Evolutionary conservation across 108 stramenopile species (phyloP).

Genomic region (Pseudonitzschia pungens): DNA sequence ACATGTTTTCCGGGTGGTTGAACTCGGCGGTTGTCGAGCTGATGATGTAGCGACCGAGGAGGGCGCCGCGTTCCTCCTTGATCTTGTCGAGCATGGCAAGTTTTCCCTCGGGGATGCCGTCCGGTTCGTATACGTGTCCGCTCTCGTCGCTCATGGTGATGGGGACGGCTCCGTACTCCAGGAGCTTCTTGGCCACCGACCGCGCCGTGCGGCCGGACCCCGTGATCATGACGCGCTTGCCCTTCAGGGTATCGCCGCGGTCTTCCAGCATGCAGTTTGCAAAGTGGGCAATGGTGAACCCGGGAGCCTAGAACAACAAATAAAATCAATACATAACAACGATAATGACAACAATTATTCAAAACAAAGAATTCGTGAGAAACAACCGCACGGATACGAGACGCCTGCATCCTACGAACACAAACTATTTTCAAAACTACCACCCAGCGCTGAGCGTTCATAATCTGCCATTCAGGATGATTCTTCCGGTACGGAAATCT

Average conservation of each 20-base stretch:
- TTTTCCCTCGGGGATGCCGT: slow-evolving; percentile 89
- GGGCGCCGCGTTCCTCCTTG: slow-evolving; percentile 93
- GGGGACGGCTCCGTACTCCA: slow-evolving; percentile 94
- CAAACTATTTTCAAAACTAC: too few species aligned
- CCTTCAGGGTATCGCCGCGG: slow-evolving; percentile 85
- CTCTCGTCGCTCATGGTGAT: slow-evolving; percentile 91
- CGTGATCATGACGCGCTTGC: slow-evolving; percentile 91
- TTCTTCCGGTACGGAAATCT: too few species aligned
- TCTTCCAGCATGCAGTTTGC: slow-evolving; percentile 88
- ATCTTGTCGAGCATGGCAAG: slow-evolving; percentile 89
- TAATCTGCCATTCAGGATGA: too few species aligned
- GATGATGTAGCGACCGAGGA: slow-evolving; percentile 88
- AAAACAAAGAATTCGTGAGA: neutral
- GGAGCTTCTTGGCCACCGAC: slow-evolving; percentile 84
- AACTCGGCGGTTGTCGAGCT: slow-evolving; percentile 85
- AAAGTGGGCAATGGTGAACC: slow-evolving; percentile 91
- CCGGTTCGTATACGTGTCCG: slow-evolving; percentile 95
- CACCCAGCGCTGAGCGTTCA: too few species aligned
- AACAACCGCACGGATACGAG: neutral
- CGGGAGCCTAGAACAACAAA: slow-evolving; percentile 68
- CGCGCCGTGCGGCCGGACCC: slow-evolving; percentile 96
- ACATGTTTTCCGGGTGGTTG: slow-evolving; percentile 75
- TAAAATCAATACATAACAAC: slow-evolving; percentile 11
- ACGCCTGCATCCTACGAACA: too few species aligned
- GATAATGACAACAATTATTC: neutral